Base-by-base conservation (phyloP, 208 protist species). In the Strigomonas oncopelti region DNA sequence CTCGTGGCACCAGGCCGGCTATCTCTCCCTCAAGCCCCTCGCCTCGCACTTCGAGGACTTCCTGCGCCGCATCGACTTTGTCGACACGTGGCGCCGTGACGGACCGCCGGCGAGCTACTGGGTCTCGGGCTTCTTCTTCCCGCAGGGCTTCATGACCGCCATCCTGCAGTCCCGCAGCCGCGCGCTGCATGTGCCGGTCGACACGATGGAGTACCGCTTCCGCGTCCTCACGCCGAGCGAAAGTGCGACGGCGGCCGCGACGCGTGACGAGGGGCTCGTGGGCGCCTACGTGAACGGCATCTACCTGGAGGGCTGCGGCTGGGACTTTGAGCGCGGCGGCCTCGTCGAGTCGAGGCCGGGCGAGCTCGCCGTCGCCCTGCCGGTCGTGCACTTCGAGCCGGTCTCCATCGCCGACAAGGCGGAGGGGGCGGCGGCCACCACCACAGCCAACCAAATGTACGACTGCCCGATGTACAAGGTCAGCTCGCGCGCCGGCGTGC, bases 121-220 rank as follows among this genome's bases (percentile, higher is more conserved):
- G 96, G 87, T 99, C 28, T 94, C 96, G 0, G 97, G 97, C 5
- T 96, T 99, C 69, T 99, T 98, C 85, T 99, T 99, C 74, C 97
- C 98, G 13, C 98, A 97, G 62, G 93, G 91, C 14, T 97, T 97
- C 68, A 78, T 97, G 18, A 97, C 91, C 13, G 90, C 83, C 56
- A 75, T 97, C 22, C 74, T 97, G 63, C 93, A 97, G 81, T 77
- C 87, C 5, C 88, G 92, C 70, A 94, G 88, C 58, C 83, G 93
- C 27, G 75, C 81, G 28, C 82, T 92, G 55, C 74, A 80, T 45
- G 88, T 95, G 34, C 91, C 93, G 7, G 95, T 97, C 77, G 93
- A 97, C 71, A 84, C 84, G 16, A 71, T 97, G 46, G 74, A 83
- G 54, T 91, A 94, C 75, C 75, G 77, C 58, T 90, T 89, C 67